Base-by-base conservation (phyloP, 371 early-diverging fungal genomes). In the Apophysomyces elegans region DNA sequence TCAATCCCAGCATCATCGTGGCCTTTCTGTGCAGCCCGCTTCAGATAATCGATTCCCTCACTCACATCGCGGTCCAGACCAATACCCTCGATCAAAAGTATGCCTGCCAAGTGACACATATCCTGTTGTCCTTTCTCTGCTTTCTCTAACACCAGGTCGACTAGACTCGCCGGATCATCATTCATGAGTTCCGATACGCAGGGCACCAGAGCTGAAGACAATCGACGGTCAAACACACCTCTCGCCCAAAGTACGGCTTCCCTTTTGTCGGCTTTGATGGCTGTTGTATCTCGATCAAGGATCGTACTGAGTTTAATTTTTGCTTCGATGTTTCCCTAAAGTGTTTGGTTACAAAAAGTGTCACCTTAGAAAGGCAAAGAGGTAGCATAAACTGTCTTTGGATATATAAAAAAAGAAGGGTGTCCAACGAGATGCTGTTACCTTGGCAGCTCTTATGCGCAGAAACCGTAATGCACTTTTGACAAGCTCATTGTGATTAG, bases 201-300 rank as follows among this genome's bases (percentile, higher is more conserved):
- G 21, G 71, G 64, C 1, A 70, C 64, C 16, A 80, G 56, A 18
- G 78, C 76, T n/a, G 62, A 56, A 37, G 78, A 72, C 44, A 81
- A 37, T n/a, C 75, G 70, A 44, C 78, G 71, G 68, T 81, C 81
- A 71, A 78, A 81, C 1, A 81, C 67, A 61, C 78, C 78, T 41
- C 77, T 65, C 18, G 78, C 76, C 81, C 81, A 81, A 35, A 81
- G 59, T n/a, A 64, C 71, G 1, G 81, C 78, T 60, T 81, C 81
- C 16, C 75, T 47, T 3, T 68, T 63, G 38, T 75, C 72, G 8
- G 32, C 21, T 39, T 65, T 37, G 35, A 64, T 35, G 1, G 43
- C 38, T 0, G 47, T n/a, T 0, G 8, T 41, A n/a, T 58, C 44
- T 7, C 63, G 65, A 26, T 72, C 68, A n/a, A 81, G 61, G 3